Evolutionary conservation across 2,329 filamentous ascomycete genomes (phyloP).

Genomic region (Aspergillus carbonarius): DNA sequence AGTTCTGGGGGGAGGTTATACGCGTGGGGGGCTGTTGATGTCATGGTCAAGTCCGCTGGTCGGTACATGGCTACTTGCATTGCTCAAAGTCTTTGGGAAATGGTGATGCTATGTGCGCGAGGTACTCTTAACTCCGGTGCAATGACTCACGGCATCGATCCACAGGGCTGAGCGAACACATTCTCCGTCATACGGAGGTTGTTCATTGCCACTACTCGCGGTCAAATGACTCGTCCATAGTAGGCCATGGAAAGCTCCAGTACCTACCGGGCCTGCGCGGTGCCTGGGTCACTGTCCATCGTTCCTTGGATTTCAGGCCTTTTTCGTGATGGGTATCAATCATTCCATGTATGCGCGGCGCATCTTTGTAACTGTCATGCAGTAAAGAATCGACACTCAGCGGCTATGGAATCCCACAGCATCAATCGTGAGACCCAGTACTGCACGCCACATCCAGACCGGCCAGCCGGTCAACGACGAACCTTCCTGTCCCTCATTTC

Average conservation of each 20-base stretch:
- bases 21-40: no score
- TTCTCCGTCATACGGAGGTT: neutral
- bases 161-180: slow-evolving; percentile 2
- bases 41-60: no score
- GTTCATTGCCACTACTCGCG: neutral
- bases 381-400: neutral
- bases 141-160: slow-evolving; percentile 6
- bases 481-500: slow-evolving; percentile 18
- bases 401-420: no score
- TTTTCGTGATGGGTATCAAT: neutral
- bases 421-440: neutral
- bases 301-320: neutral
- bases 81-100: no score
- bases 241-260: neutral
- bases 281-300: neutral
- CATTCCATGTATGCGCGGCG: neutral
- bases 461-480: slow-evolving; percentile 8
- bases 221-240: neutral
- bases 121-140: neutral
- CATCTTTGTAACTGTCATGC: neutral
- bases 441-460: neutral
- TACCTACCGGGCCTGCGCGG: slow-evolving; percentile 1
- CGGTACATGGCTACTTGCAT: neutral
- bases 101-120: neutral
- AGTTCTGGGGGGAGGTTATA: no score